Conservation (phyloP, 2,329 filamentous ascomycete species). For the Penicillium occitanis region DNA sequence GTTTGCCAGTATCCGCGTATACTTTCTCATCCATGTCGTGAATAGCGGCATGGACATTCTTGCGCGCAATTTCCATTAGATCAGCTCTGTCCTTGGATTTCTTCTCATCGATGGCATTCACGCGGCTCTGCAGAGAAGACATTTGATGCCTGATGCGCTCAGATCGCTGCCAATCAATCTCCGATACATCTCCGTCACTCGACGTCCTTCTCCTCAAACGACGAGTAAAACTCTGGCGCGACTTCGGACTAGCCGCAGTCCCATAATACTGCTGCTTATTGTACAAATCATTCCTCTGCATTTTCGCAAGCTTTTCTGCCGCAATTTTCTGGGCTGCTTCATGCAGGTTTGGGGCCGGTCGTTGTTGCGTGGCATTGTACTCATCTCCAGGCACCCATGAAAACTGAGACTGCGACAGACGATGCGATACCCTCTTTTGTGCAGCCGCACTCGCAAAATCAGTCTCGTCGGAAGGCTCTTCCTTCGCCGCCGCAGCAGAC, state of each 20-base stretch:
- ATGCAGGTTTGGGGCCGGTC: conserved; percentile 59
- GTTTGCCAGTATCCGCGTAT: conserved; percentile 71
- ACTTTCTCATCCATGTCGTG: conserved; percentile 80
- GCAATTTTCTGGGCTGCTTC: conserved; percentile 85
- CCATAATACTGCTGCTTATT: conserved; percentile 77
- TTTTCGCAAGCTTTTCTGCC: conserved; percentile 75
- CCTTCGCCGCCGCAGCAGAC: conserved; percentile 49
- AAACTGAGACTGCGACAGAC: conserved; percentile 32
- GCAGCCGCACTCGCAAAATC: conserved; percentile 30
- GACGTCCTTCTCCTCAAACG: conserved; percentile 64
- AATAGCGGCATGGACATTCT: conserved; percentile 78
- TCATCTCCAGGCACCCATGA: conserved; percentile 31
- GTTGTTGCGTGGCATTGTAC: conserved; percentile 25
- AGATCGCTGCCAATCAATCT: conserved; percentile 67
- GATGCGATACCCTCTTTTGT: conserved; percentile 37
- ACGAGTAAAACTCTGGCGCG: conserved; percentile 54
- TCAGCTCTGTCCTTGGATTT: conserved; percentile 71
- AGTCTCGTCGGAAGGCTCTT: conserved; percentile 22
- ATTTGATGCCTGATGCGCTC: conserved; percentile 75
- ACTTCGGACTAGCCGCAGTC: conserved; percentile 45
- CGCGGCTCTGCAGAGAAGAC: conserved; percentile 69
- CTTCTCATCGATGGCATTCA: conserved; percentile 69
- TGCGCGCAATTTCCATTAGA: conserved; percentile 74
- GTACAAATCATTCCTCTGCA: conserved; percentile 68
- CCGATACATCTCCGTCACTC: conserved; percentile 61